Base-by-base conservation (phyloP, 73 alveolate species). In the Paramecium tetraurelia region DNA sequence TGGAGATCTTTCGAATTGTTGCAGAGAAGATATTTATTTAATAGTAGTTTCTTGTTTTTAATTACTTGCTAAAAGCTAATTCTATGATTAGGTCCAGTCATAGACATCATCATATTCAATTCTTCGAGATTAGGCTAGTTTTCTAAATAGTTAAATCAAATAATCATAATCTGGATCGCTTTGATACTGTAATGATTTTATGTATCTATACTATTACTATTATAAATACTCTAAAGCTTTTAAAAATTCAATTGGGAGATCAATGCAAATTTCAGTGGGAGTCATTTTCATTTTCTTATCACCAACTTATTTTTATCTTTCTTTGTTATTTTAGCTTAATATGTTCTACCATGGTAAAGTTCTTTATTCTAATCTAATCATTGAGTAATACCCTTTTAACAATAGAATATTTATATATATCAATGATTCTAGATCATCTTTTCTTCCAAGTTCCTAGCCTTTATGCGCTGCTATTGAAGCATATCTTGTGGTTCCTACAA, bases 401-500 rank as follows among this genome's bases (percentile, higher is more conserved):
- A 95, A 59, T 48, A 93, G 90, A 92, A 92, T 72, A 38, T 93
- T 46, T 20, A 93, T 92, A 93, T 95, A 95, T 2, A 93, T 89
- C 1, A 92, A 83, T 18, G 93, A 21, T 58, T 95, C 98, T 22
- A 95, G 83, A 86, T 95, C 98, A 95, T 95, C 98, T 41, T 96
- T 93, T 40, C 98, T 40, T 43, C 98, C 92, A 46, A 93, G 94
- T 58, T 95, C 98, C 38, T 58, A 18, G 11, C 97, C 98, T 85
- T 93, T 93, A 70, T 94, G 96, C 1, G 98, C 96, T 68, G 92
- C 93, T 36, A 95, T 94, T 8, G 97, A 94, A 11, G 98, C 98
- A 94, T 95, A 95, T 89, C 97, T 80, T 40, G 98, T 95, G 35
- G 97, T 93, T 8, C 97, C 97, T 2, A 63, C 86, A 35, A 86